Evolutionary conservation across 1,284 basidiomycete genomes (phyloP), one percentile per base, ranked within the genome.

Genomic region (Cerrena zonata): DNA sequence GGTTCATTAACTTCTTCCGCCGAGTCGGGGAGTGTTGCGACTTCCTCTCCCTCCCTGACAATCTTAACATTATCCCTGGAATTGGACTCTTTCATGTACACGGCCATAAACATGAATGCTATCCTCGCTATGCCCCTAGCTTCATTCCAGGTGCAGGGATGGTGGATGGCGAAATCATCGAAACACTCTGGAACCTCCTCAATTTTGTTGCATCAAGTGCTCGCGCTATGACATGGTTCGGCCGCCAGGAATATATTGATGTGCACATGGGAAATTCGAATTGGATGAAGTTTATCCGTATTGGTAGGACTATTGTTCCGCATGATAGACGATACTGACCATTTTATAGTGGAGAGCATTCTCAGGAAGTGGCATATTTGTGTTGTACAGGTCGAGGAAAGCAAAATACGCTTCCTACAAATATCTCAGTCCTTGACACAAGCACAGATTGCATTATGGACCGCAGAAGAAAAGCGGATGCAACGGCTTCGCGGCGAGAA

Each of bases 101-200:
- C 36, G 50, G 45, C 13, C 50, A 52, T 48, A 5, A 41, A n/a
- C n/a, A 43, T 5, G 23, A 18, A 22, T 52, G 50, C 27, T 42
- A 19, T 22, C 21, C 23, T 4, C 10, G 50, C 18, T 52, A 22
- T 21, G 34, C 45, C 13, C 45, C 26, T 19, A 13, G 25, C 4
- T 52, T 40, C 30, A 47, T 47, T 41, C 45, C 38, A 10, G 38
- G 45, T 11, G 24, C 23, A 26, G 50, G 50, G 2, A 12, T 22
- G 10, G 23, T 52, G 5, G 50, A 52, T 23, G 50, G 50, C 5
- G 50, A 52, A n/a, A n/a, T n/a, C n/a, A n/a, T n/a, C n/a, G n/a
- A n/a, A n/a, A n/a, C n/a, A n/a, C n/a, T n/a, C n/a, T n/a, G n/a
- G n/a, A n/a, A 11, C 7, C 12, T 26, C 5, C 18, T 45, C 12